phyloP scores from a whole-genome alignment of 192 early-diverging fungal genomes.

The Spinellus fusiger region DNA sequence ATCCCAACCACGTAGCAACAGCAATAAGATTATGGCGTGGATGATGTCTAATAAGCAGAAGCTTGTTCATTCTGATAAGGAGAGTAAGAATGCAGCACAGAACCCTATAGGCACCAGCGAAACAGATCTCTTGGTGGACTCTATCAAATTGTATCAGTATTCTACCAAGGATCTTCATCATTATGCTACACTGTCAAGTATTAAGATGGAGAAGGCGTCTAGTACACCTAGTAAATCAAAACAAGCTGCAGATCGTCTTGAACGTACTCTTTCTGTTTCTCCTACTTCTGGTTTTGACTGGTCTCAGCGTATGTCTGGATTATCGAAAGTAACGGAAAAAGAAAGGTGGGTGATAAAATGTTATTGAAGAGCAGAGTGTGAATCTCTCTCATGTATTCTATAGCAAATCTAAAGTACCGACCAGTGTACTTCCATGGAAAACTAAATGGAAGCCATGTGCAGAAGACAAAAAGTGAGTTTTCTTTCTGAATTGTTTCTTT shows the following conservation, averaged over 20 bases:
- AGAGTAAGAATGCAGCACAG: background rate
- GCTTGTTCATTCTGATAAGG: background rate
- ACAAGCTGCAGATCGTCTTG: background rate
- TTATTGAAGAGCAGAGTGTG: background rate
- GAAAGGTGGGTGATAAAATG: background rate
- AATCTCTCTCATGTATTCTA: background rate
- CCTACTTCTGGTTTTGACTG: background rate
- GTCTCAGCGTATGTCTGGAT: background rate
- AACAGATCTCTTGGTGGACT: conserved; percentile 1
- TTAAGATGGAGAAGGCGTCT: background rate
- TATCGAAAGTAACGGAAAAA: conserved; percentile 2
- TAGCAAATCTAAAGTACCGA: conserved; percentile 18
- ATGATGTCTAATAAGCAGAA: conserved; percentile 3
- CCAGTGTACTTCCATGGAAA: conserved; percentile 35
- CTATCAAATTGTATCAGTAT: conserved; percentile 20
- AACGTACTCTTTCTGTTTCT: background rate
- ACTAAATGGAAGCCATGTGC: conserved; percentile 33
- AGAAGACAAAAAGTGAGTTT: conserved; percentile 33
- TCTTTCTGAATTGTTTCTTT: background rate
- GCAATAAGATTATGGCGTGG: conserved; percentile 13
- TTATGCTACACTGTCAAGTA: background rate
- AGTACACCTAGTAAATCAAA: background rate
- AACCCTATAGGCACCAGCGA: background rate
- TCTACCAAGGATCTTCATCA: conserved; percentile 19
- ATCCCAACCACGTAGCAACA: background rate